These are phyloP conservation scores for Platanthera zijinensis DNA, from an alignment of 106 monocot species.

Conservation along the genomic window DNA sequence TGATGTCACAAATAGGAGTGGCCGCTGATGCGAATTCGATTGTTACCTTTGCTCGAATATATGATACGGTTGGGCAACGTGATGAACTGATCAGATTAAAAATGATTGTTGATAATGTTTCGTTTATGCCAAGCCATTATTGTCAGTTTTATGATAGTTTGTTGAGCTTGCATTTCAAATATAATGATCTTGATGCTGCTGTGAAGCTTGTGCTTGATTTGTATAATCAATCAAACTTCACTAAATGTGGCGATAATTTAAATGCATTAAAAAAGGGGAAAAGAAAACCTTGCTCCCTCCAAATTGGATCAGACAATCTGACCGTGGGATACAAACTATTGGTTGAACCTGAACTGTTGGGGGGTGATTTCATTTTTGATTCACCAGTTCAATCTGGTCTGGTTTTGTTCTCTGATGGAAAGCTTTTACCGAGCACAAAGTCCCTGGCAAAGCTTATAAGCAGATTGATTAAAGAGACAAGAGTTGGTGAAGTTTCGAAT, in stretches of 20 bases:
- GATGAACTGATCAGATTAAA: slow-evolving; percentile 58
- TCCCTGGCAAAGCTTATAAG: slow-evolving; percentile 65
- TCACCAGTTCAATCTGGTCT: slow-evolving; percentile 16
- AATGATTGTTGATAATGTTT: slow-evolving; percentile 28
- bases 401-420: slow-evolving; percentile 41
- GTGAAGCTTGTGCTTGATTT: slow-evolving; percentile 47
- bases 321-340: slow-evolving; percentile 39
- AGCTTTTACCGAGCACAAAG: slow-evolving; percentile 48
- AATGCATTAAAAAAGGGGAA: slow-evolving; percentile 8
- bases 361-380: slow-evolving; percentile 37
- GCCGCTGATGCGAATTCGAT: slow-evolving; percentile 62
- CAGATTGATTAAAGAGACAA: slow-evolving; percentile 51
- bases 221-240: slow-evolving; percentile 19
- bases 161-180: slow-evolving; percentile 77
- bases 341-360: slow-evolving; percentile 24
- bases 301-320: slow-evolving; percentile 71
- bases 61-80: slow-evolving; percentile 54
- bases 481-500: slow-evolving; percentile 36
- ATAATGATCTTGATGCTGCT: slow-evolving; percentile 73
- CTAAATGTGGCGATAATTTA: neutral
- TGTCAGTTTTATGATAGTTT: slow-evolving; percentile 58
- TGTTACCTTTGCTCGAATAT: slow-evolving; percentile 43
- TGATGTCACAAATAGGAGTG: slow-evolving; percentile 48
- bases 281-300: slow-evolving; percentile 27
- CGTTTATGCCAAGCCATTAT: slow-evolving; percentile 28